These are phyloP conservation scores for Massarina eburnea DNA, from an alignment of 2,329 filamentous ascomycete genomes.

Conservation along the genomic window DNA sequence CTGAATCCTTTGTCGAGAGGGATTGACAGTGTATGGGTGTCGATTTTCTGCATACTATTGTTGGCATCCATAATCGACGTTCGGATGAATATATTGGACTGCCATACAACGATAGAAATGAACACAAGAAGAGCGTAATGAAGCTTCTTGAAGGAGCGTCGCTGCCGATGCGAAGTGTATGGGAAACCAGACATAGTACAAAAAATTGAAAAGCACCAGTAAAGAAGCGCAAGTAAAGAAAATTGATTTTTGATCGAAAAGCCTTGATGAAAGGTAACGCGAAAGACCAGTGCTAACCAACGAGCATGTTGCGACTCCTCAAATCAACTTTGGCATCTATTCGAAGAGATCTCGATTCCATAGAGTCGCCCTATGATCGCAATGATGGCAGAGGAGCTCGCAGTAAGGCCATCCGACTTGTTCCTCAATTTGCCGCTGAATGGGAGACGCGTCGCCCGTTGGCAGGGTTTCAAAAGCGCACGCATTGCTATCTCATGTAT, in stretches of 20 bases:
- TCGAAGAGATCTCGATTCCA: too few species aligned
- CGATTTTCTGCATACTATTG: slow-evolving; percentile 1
- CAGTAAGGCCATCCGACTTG: too few species aligned
- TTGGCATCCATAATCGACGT: slow-evolving; percentile 1
- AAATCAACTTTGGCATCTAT: too few species aligned
- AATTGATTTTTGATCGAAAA: neutral
- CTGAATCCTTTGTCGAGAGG: neutral
- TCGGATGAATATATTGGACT: slow-evolving; percentile 1
- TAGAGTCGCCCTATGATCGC: too few species aligned
- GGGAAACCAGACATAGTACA: slow-evolving; percentile 8
- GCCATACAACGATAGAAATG: slow-evolving; percentile 7
- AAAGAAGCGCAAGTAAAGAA: neutral
- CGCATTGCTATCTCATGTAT: too few species aligned
- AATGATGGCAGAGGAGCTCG: too few species aligned
- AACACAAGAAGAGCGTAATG: slow-evolving; percentile 10
- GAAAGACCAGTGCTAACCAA: too few species aligned
- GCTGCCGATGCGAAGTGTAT: slow-evolving; percentile 9
- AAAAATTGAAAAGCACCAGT: slow-evolving; percentile 1
- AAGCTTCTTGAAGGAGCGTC: slow-evolving; percentile 10
- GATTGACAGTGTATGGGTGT: neutral
- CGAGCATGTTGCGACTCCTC: too few species aligned
- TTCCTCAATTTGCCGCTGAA: too few species aligned
- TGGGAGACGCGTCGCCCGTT: too few species aligned
- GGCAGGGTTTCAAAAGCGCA: too few species aligned
- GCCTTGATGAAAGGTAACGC: too few species aligned